A percentile compares a stretch with the other conserved stretches of the same genome.
Conservation (phyloP, 495 filamentous ascomycete genomes). For the Penicillium argentinense region DNA sequence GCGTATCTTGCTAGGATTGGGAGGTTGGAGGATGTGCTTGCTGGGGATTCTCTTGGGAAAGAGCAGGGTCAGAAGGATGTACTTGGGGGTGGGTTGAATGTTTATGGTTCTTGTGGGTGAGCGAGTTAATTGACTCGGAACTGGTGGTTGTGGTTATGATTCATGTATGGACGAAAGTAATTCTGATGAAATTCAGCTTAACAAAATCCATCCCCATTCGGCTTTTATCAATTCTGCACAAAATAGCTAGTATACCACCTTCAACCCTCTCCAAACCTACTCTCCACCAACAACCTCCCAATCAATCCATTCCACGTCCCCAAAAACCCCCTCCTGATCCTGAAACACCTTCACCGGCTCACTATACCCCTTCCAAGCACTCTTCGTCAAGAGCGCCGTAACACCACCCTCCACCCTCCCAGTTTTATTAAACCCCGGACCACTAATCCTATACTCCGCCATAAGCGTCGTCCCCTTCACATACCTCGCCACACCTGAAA, state of each 20-base stretch:
- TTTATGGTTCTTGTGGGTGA: constrained; percentile 27
- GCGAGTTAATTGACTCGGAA: too few species aligned
- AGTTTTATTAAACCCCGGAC: constrained; percentile 55
- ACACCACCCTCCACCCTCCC: constrained; percentile 42
- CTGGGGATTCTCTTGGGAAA: constrained; percentile 5
- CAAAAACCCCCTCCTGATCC: constrained; percentile 43
- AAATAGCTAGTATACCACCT: too few species aligned
- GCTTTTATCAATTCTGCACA: too few species aligned
- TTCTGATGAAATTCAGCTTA: too few species aligned
- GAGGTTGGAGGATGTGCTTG: constrained; percentile 27
- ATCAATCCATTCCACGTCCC: constrained; percentile 57
- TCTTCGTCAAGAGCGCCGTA: constrained; percentile 40
- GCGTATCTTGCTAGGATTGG: constrained; percentile 58
- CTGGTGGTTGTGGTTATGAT: too few species aligned
- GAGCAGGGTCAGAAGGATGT: constrained; percentile 15
- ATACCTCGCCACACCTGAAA: constrained; percentile 36
- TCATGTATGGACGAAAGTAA: too few species aligned
- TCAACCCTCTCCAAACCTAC: too few species aligned
- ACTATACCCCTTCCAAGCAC: constrained; percentile 42
- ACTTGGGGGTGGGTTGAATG: constrained; percentile 19
- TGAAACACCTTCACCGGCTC: constrained; percentile 55
- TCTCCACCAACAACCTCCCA: constrained; percentile 29
- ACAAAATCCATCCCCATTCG: too few species aligned
- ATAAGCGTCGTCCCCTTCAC: constrained; percentile 47
- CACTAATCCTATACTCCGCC: constrained; percentile 55